Evolutionary conservation across 345 rosid genomes (phyloP).

Genomic region (Ailanthus altissimus): DNA sequence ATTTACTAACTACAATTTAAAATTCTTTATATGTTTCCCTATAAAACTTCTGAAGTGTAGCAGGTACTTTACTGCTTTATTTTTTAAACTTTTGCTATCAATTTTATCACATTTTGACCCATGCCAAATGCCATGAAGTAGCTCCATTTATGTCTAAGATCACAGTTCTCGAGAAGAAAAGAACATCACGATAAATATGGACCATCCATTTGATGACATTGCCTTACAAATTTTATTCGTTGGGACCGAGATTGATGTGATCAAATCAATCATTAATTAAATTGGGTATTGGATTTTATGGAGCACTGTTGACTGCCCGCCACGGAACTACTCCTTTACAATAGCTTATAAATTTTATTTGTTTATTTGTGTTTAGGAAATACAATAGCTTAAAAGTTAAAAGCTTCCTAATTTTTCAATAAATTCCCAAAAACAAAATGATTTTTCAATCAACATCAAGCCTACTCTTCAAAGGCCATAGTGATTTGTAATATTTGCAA

Average conservation of each 20-base stretch:
- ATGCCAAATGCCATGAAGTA: not conserved
- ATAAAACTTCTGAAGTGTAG: not conserved
- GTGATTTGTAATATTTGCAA: not conserved
- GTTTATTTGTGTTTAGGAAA: too few relatives aligned
- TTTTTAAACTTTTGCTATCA: not conserved
- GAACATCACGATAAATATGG: constrained; percentile 8
- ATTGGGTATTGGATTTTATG: not conserved
- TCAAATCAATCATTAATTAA: constrained; percentile 4
- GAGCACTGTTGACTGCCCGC: too few relatives aligned
- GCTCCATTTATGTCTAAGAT: constrained; percentile 1
- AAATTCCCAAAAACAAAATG: not conserved
- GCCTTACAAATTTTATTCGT: not conserved
- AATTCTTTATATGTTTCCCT: too few relatives aligned
- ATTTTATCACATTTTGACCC: not conserved
- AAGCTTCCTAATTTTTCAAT: too few relatives aligned
- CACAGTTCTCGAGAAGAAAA: not conserved
- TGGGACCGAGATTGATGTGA: constrained; percentile 10
- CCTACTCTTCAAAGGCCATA: not conserved
- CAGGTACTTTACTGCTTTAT: not conserved
- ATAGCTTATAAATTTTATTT: not conserved
- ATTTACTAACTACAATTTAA: too few relatives aligned
- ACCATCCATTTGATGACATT: constrained; percentile 15
- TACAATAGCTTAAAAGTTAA: too few relatives aligned
- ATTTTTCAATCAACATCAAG: not conserved
- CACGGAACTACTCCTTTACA: not conserved